These are phyloP conservation scores for Phaeosphaeria sp. DNA, from an alignment of 2,329 filamentous ascomycete species.

Conservation along the genomic window DNA sequence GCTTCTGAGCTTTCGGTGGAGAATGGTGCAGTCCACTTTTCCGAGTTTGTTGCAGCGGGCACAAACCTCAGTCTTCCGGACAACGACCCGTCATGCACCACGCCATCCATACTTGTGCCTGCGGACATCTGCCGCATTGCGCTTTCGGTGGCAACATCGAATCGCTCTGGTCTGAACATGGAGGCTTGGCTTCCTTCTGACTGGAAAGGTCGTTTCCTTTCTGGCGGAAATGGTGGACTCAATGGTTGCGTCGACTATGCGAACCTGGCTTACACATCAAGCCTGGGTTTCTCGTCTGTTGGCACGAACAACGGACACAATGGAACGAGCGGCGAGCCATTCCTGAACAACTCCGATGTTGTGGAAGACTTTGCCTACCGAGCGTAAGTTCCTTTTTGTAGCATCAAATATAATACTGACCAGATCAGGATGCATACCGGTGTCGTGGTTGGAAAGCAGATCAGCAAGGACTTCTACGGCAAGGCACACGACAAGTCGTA, in stretches of 20 bases:
- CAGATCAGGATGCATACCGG: slow-evolving; percentile 38
- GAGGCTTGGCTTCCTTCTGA: slow-evolving; percentile 55
- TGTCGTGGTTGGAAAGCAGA: slow-evolving; percentile 48
- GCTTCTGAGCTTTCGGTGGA: slow-evolving; percentile 38
- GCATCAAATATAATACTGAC: background rate
- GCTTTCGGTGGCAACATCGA: slow-evolving; percentile 49
- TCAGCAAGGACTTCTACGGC: slow-evolving; percentile 51
- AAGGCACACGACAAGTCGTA: slow-evolving; percentile 50
- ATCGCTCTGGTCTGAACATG: slow-evolving; percentile 50
- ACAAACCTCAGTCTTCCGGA: slow-evolving; percentile 50
- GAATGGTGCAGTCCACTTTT: slow-evolving; percentile 47
- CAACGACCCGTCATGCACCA: slow-evolving; percentile 49
- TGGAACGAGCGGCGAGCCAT: slow-evolving; percentile 53
- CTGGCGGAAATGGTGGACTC: slow-evolving; percentile 50
- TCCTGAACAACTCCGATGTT: slow-evolving; percentile 55
- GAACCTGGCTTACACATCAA: slow-evolving; percentile 48
- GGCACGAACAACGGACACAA: slow-evolving; percentile 54
- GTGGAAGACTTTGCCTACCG: slow-evolving; percentile 58
- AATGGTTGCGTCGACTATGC: slow-evolving; percentile 50
- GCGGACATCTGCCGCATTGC: slow-evolving; percentile 52
- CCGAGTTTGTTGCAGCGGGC: slow-evolving; percentile 48
- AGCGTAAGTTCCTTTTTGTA: slow-evolving; percentile 28
- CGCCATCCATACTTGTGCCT: slow-evolving; percentile 35
- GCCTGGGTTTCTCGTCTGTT: slow-evolving; percentile 50
- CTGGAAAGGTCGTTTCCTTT: slow-evolving; percentile 49